These are phyloP conservation scores for Pestalotiopsis sp. DNA, from an alignment of 2,329 filamentous ascomycete species.

Conservation along the genomic window DNA sequence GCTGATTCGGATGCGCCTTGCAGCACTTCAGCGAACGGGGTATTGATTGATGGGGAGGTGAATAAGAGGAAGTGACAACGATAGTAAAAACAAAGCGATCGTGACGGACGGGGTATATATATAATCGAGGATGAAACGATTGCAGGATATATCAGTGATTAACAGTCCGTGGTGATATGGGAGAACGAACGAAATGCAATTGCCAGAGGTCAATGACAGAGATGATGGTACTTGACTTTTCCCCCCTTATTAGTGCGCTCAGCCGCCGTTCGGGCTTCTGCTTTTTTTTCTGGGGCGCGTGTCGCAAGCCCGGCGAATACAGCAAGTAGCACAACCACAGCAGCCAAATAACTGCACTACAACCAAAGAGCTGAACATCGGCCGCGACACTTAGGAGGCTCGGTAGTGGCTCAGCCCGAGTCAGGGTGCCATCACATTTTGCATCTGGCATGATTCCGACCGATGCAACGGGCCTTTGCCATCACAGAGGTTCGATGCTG, in stretches of 20 bases:
- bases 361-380: not conserved
- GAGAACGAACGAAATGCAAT: not conserved
- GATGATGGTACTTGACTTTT: not conserved
- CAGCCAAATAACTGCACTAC: not conserved
- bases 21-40: not conserved
- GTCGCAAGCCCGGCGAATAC: not conserved
- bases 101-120: not conserved
- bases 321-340: not conserved
- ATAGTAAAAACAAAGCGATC: not conserved
- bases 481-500: too few species aligned
- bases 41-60: not conserved
- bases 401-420: conserved; percentile 1
- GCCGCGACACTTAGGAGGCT: not conserved
- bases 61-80: not conserved
- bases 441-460: not conserved
- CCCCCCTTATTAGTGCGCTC: not conserved
- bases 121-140: not conserved
- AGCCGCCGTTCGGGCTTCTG: not conserved
- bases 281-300: not conserved
- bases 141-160: not conserved
- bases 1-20: not conserved
- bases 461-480: not conserved
- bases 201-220: not conserved
- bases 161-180: not conserved
- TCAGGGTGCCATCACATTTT: not conserved